A percentile compares a stretch with the other conserved stretches of the same genome.
phyloP scores from a whole-genome alignment of 2,329 filamentous ascomycete genomes.

The Alternaria sp. region DNA sequence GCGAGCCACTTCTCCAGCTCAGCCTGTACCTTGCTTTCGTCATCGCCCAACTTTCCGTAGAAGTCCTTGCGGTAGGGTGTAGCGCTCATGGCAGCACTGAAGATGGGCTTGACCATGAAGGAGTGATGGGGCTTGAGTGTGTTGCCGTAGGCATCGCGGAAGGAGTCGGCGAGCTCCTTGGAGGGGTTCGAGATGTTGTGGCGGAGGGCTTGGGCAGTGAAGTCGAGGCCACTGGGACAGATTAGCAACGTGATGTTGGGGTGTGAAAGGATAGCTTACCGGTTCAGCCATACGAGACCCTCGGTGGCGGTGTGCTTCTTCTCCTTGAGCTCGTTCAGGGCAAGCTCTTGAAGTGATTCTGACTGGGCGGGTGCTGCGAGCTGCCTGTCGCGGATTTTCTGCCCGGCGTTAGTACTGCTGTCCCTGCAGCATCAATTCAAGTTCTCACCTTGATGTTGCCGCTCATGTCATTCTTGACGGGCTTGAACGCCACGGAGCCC shows the following conservation, averaged over 20 bases:
- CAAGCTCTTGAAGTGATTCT: slow-evolving; percentile 83
- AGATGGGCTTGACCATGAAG: slow-evolving; percentile 89
- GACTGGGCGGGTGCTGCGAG: slow-evolving; percentile 78
- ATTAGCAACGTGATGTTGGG: not conserved
- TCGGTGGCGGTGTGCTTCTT: slow-evolving; percentile 90
- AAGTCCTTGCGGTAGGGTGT: slow-evolving; percentile 95
- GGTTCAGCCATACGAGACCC: slow-evolving; percentile 87
- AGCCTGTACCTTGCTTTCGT: slow-evolving; percentile 65
- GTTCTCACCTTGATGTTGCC: slow-evolving; percentile 82
- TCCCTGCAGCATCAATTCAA: not conserved
- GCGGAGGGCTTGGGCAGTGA: slow-evolving; percentile 84
- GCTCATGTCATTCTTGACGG: slow-evolving; percentile 88
- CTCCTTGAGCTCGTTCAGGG: slow-evolving; percentile 83
- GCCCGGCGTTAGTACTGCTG: not conserved
- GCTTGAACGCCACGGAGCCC: slow-evolving; percentile 76
- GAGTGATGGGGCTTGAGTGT: slow-evolving; percentile 93
- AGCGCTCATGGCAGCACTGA: slow-evolving; percentile 89
- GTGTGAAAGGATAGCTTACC: slow-evolving; percentile 60
- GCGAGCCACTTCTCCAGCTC: slow-evolving; percentile 75
- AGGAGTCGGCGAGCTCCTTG: slow-evolving; percentile 84
- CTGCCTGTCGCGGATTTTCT: slow-evolving; percentile 91
- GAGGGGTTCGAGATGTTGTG: slow-evolving; percentile 71
- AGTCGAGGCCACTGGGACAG: slow-evolving; percentile 78
- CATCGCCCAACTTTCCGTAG: slow-evolving; percentile 81
- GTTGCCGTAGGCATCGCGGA: slow-evolving; percentile 80